phyloP scores from a whole-genome alignment of 352 stramenopile species.

The Aphanomyces stellatus region DNA sequence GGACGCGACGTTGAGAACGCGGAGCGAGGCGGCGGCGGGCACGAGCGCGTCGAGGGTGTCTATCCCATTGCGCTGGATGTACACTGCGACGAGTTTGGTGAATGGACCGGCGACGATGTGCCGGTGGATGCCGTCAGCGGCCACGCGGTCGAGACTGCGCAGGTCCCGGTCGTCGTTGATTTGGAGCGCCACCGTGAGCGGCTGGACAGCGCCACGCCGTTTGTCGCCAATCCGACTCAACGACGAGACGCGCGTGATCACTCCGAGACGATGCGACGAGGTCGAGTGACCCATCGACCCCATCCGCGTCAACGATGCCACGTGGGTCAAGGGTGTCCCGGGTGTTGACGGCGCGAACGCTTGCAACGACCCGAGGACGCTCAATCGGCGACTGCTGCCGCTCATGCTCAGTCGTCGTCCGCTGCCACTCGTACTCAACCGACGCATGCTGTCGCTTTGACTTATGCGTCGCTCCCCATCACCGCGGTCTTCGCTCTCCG shows the following conservation, averaged over 20 bases:
- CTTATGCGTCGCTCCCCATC: not conserved
- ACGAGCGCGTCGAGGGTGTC: slow-evolving; percentile 2
- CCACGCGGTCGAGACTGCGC: not conserved
- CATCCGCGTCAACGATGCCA: not conserved
- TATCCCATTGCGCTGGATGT: slow-evolving; percentile 13
- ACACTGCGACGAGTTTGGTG: not conserved
- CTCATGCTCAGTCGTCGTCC: no score
- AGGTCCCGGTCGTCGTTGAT: not conserved
- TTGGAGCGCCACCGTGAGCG: not conserved
- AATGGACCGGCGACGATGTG: not conserved
- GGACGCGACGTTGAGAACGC: slow-evolving; percentile 7
- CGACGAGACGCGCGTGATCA: not conserved
- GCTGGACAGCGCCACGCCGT: not conserved
- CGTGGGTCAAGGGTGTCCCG: not conserved
- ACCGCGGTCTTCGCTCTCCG: not conserved
- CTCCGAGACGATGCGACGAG: not conserved
- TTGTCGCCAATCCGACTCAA: not conserved
- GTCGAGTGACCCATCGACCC: not conserved
- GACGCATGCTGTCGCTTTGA: not conserved
- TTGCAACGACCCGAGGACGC: no score
- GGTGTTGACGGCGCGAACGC: no score
- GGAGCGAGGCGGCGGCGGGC: not conserved
- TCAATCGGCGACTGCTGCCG: no score
- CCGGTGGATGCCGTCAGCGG: not conserved
- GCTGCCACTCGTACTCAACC: not conserved